Conservation (phyloP, 1,284 basidiomycete genomes). For the Pseudozyma tsukubaensis region DNA sequence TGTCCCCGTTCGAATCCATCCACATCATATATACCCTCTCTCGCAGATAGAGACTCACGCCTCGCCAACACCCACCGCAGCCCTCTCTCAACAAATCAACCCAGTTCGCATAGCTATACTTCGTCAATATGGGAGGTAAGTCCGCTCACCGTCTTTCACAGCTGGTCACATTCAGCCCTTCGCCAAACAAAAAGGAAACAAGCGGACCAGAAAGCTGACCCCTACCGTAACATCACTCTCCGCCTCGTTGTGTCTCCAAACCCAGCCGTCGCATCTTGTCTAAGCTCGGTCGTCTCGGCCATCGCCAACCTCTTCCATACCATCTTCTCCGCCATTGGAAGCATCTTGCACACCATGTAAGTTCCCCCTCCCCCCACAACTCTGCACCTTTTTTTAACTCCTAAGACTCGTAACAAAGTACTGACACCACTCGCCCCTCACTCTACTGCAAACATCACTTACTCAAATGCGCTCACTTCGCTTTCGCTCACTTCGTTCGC, state of each 20-base stretch:
- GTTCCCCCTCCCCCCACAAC: neutral
- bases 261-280: slow-evolving; percentile 53
- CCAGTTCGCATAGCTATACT: neutral
- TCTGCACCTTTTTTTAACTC: no score
- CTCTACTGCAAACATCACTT: no score
- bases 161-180: neutral
- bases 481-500: neutral
- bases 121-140: slow-evolving; percentile 31
- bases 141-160: neutral
- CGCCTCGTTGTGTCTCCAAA: neutral
- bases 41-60: no score
- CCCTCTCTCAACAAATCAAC: neutral
- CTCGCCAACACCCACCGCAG: neutral
- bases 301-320: slow-evolving; percentile 49
- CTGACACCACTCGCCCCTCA: neutral
- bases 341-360: slow-evolving; percentile 54
- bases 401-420: neutral
- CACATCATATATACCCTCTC: neutral
- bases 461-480: no score
- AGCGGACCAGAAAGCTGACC: neutral
- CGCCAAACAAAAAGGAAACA: no score
- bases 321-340: slow-evolving; percentile 52
- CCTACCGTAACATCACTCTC: neutral
- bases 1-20: neutral
- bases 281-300: slow-evolving; percentile 47